Conservation (phyloP, 2,329 filamentous ascomycete species). For the Biscogniauxia sp. region DNA sequence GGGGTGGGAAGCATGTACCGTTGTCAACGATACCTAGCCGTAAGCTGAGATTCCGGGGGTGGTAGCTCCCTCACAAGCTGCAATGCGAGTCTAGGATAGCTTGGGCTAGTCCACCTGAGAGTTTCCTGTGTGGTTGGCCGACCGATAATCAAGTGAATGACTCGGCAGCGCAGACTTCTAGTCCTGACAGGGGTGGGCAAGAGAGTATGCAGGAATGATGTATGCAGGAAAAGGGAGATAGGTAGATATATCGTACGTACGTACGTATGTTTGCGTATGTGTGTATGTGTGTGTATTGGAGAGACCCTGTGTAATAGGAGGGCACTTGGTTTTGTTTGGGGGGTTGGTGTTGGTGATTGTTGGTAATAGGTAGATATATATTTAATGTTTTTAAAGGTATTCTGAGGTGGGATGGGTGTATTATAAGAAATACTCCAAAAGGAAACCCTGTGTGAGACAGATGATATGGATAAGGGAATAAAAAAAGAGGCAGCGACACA, state of each 20-base stretch:
- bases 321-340: no score
- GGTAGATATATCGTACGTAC: neutral
- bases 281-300: neutral
- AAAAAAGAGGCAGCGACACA: neutral
- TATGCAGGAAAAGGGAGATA: neutral
- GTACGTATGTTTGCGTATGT: neutral
- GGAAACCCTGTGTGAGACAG: neutral
- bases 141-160: slow-evolving; percentile 35
- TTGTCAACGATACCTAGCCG: neutral
- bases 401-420: neutral
- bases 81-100: neutral
- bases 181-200: slow-evolving; percentile 3
- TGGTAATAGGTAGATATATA: neutral
- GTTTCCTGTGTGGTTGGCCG: slow-evolving; percentile 14
- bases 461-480: no score
- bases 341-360: no score
- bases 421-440: neutral
- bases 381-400: neutral
- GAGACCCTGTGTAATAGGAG: no score
- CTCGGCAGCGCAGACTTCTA: slow-evolving; percentile 22
- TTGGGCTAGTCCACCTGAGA: neutral
- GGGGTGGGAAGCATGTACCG: neutral
- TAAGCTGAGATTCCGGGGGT: neutral
- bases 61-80: neutral
- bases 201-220: neutral